phyloP scores from a whole-genome alignment of 2,329 filamentous ascomycete species.

The Ophiostoma fasciatum region DNA sequence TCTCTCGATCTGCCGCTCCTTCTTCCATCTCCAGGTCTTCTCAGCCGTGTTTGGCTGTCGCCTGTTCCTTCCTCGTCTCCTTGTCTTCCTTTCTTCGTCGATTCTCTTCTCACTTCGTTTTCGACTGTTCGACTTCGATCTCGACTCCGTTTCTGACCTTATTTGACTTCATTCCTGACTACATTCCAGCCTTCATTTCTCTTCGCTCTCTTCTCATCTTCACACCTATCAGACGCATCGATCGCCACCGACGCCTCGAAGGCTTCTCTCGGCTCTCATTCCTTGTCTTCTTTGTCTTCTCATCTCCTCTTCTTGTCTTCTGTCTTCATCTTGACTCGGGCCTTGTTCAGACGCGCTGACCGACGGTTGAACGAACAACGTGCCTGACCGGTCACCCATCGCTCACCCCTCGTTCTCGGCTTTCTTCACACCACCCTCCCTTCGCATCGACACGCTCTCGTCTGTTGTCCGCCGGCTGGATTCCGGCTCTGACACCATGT shows the following conservation, averaged over 20 bases:
- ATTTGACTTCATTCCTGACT: no score
- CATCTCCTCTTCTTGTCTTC: neutral
- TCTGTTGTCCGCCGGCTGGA: conserved; percentile 6
- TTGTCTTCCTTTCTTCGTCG: neutral
- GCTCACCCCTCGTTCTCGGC: neutral
- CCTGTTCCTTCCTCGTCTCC: neutral
- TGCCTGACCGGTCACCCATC: neutral
- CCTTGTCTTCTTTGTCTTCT: neutral
- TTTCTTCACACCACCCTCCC: neutral
- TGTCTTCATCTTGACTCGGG: neutral
- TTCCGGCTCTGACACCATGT: neutral
- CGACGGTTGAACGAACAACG: conserved; percentile 1
- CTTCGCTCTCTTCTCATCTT: neutral
- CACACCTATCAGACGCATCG: no score
- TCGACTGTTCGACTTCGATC: no score
- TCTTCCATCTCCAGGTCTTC: conserved; percentile 1
- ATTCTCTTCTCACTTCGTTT: neutral
- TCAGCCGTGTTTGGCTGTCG: no score
- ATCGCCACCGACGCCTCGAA: neutral
- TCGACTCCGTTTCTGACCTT: no score
- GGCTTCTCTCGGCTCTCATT: neutral
- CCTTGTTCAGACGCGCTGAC: neutral
- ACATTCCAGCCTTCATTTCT: neutral
- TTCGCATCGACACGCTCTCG: no score
- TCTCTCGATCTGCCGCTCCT: conserved; percentile 5